phyloP scores from a whole-genome alignment of 495 filamentous ascomycete genomes.

The Aspergillus taichungensis region DNA sequence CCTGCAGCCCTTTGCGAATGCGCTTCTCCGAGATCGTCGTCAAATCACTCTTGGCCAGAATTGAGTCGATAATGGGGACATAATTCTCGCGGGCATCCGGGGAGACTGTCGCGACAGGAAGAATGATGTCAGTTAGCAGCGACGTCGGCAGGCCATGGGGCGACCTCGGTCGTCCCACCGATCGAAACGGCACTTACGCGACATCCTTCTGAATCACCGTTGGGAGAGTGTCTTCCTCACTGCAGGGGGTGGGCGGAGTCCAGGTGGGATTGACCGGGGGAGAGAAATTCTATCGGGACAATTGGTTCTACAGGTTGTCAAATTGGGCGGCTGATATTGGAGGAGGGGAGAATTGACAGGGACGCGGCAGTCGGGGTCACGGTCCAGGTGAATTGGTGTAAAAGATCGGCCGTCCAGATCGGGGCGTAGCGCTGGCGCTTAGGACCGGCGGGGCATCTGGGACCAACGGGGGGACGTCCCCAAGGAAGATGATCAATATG shows the following conservation, averaged over 20 bases:
- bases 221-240: too few relatives aligned
- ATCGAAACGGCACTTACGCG: slow-evolving; percentile 29
- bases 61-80: slow-evolving; percentile 82
- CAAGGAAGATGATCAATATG: background rate
- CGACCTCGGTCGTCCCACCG: slow-evolving; percentile 1
- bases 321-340: too few relatives aligned
- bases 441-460: slow-evolving; percentile 31
- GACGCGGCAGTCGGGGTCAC: background rate
- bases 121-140: slow-evolving; percentile 17
- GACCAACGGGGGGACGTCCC: slow-evolving; percentile 2
- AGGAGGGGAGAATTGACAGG: too few relatives aligned
- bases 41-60: slow-evolving; percentile 73
- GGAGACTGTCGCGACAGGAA: slow-evolving; percentile 44
- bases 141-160: slow-evolving; percentile 8
- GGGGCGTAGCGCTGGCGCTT: slow-evolving; percentile 37
- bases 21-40: slow-evolving; percentile 87
- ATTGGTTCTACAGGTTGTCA: too few relatives aligned
- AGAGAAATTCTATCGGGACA: too few relatives aligned
- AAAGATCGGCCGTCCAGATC: slow-evolving; percentile 15
- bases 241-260: too few relatives aligned
- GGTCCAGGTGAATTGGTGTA: slow-evolving; percentile 15
- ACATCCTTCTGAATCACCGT: slow-evolving; percentile 17
- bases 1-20: slow-evolving; percentile 79
- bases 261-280: too few relatives aligned
- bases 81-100: slow-evolving; percentile 58